Evolutionary conservation across 1,284 basidiomycete genomes (phyloP).

Genomic region (Apiotrichum veenhuisii): DNA sequence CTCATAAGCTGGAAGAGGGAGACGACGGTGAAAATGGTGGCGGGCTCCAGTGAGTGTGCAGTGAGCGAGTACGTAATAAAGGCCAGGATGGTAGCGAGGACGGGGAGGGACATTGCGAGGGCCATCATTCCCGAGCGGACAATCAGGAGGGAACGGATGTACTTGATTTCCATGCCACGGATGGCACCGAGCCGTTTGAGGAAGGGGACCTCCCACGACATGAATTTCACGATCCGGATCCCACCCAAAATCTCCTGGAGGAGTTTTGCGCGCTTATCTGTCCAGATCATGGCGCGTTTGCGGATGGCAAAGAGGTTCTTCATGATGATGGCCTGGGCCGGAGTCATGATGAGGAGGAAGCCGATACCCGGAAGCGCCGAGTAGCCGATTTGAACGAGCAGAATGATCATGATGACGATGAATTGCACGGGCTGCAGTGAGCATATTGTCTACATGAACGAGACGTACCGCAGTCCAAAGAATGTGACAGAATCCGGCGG

Average conservation of each 20-base stretch:
- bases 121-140: conserved; percentile 50
- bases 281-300: conserved; percentile 79
- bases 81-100: conserved; percentile 75
- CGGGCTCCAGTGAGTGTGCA: conserved; percentile 61
- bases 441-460: no score
- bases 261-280: conserved; percentile 58
- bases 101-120: conserved; percentile 58
- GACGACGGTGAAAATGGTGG: conserved; percentile 71
- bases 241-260: conserved; percentile 64
- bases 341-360: conserved; percentile 67
- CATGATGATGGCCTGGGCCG: conserved; percentile 67
- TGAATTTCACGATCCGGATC: conserved; percentile 83
- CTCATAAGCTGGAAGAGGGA: conserved; percentile 64
- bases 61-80: conserved; percentile 76
- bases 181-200: conserved; percentile 63
- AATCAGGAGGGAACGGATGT: conserved; percentile 71
- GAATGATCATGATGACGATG: conserved; percentile 51
- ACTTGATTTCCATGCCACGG: conserved; percentile 69
- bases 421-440: conserved; percentile 58
- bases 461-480: conserved; percentile 68
- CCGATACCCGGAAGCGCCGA: conserved; percentile 54
- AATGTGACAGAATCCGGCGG: conserved; percentile 67
- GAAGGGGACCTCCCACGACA: conserved; percentile 60
- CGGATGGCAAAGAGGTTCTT: conserved; percentile 68
- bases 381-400: conserved; percentile 53